These are phyloP conservation scores for Lenzites betulinus DNA, from an alignment of 768 basidiomycete genomes.

Conservation along the genomic window DNA sequence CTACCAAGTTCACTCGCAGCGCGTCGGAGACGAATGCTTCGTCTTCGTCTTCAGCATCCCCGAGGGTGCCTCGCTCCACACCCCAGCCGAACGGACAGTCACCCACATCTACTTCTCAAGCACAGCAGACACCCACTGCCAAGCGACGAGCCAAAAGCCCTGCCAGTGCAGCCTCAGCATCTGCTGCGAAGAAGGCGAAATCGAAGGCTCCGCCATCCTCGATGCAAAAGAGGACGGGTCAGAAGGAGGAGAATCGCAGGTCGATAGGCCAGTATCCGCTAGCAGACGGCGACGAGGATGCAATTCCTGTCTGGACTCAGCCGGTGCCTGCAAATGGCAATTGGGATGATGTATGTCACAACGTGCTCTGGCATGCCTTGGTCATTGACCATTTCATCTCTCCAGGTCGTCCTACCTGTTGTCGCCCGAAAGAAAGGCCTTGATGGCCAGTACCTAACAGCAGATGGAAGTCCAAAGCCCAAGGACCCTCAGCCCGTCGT, in stretches of 20 bases:
- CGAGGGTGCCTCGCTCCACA: constrained; percentile 24
- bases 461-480: constrained; percentile 66
- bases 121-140: constrained; percentile 25
- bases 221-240: constrained; percentile 36
- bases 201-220: constrained; percentile 37
- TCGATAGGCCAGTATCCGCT: constrained; percentile 73
- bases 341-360: constrained; percentile 74
- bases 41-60: constrained; percentile 20
- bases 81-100: constrained; percentile 20
- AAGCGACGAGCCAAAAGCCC: constrained; percentile 53
- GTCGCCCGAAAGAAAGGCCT: constrained; percentile 84
- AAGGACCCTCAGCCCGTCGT: constrained; percentile 33
- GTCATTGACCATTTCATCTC: constrained; percentile 8
- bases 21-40: constrained; percentile 37
- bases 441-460: constrained; percentile 66
- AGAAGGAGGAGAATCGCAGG: constrained; percentile 49
- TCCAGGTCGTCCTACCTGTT: constrained; percentile 78
- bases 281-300: constrained; percentile 61
- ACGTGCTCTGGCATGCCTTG: constrained; percentile 6
- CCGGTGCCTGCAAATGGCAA: constrained; percentile 67
- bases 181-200: constrained; percentile 44
- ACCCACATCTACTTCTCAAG: constrained; percentile 10
- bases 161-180: constrained; percentile 39
- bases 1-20: constrained; percentile 40
- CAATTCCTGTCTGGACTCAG: constrained; percentile 84